Conservation (phyloP, 2,329 filamentous ascomycete species). For the Hypoxylon sp. region DNA sequence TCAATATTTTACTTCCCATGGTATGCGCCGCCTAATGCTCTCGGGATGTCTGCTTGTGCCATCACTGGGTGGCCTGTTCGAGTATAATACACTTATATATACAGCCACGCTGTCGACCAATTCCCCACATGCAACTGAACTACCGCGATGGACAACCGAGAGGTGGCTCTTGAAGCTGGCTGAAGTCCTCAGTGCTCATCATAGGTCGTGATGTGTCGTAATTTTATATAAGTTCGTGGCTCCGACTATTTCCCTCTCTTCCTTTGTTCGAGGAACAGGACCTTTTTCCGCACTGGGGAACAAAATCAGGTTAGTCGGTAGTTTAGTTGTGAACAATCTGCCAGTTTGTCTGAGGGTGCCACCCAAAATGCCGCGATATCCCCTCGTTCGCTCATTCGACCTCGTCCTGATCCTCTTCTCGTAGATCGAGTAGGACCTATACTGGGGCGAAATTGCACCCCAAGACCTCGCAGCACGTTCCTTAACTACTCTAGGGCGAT, state of each 20-base stretch:
- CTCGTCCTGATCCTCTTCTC: neutral
- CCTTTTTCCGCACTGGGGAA: conserved; percentile 85
- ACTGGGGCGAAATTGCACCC: neutral
- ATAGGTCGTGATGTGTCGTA: conserved; percentile 29
- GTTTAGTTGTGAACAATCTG: neutral
- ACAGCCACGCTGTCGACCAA: conserved; percentile 12
- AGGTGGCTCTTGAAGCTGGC: neutral
- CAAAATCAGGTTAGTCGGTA: neutral
- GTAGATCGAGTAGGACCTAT: neutral
- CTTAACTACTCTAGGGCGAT: neutral
- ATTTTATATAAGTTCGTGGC: conserved; percentile 21
- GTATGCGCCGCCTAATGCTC: conserved; percentile 15
- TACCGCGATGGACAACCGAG: neutral
- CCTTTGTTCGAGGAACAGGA: conserved; percentile 94
- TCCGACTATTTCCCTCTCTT: conserved; percentile 72
- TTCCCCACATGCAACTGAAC: neutral
- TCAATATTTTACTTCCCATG: conserved; percentile 27
- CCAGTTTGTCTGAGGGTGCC: neutral
- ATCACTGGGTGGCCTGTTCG: conserved; percentile 1
- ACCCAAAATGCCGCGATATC: neutral
- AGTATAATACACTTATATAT: conserved; percentile 38
- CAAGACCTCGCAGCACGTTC: neutral
- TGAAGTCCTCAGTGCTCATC: neutral
- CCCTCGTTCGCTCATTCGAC: neutral
- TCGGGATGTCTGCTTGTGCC: conserved; percentile 1